Percentiles rank a stretch among this genome's conserved stretches.
Evolutionary conservation across 176 grass and related monocot species (phyloP).

Genomic region (Bothriochloa decipiens): DNA sequence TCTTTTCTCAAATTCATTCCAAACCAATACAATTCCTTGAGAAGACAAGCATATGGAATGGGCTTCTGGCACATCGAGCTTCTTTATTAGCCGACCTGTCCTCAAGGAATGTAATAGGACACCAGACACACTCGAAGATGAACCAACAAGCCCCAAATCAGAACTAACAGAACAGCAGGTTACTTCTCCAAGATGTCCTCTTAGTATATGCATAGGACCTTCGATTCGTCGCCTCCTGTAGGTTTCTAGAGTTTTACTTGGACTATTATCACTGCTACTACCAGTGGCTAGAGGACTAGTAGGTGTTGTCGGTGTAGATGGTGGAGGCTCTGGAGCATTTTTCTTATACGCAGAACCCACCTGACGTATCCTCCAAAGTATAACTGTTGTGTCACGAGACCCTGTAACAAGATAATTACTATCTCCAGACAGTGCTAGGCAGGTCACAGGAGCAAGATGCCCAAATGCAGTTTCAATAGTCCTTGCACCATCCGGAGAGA

Average conservation of each 20-base stretch:
- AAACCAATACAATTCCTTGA: slow-evolving; percentile 87
- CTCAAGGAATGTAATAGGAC: slow-evolving; percentile 90
- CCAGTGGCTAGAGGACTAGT: slow-evolving; percentile 54
- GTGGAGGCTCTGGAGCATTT: slow-evolving; percentile 72
- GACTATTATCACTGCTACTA: slow-evolving; percentile 44
- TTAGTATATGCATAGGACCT: slow-evolving; percentile 92
- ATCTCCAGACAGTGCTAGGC: slow-evolving; percentile 77
- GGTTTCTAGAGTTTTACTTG: slow-evolving; percentile 54
- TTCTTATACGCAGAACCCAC: slow-evolving; percentile 61
- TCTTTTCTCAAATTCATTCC: slow-evolving; percentile 76
- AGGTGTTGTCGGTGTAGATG: slow-evolving; percentile 63
- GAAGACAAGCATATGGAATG: slow-evolving; percentile 76
- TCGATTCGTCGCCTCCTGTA: slow-evolving; percentile 74
- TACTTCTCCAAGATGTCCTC: slow-evolving; percentile 94
- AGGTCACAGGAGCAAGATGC: slow-evolving; percentile 92
- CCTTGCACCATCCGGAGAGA: slow-evolving; percentile 91
- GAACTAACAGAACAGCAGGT: slow-evolving; percentile 88
- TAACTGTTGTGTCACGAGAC: slow-evolving; percentile 87
- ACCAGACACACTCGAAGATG: slow-evolving; percentile 71
- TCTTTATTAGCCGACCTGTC: slow-evolving; percentile 81
- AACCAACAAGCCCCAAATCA: slow-evolving; percentile 78
- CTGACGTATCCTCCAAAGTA: slow-evolving; percentile 88
- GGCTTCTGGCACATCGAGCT: slow-evolving; percentile 62
- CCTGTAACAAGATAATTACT: slow-evolving; percentile 91
- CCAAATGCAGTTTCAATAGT: slow-evolving; percentile 86